Percentiles rank a stretch among this genome's conserved stretches.
These are phyloP conservation scores for Coemansia sp. DNA, from an alignment of 192 early-diverging fungal species.

Conservation along the genomic window DNA sequence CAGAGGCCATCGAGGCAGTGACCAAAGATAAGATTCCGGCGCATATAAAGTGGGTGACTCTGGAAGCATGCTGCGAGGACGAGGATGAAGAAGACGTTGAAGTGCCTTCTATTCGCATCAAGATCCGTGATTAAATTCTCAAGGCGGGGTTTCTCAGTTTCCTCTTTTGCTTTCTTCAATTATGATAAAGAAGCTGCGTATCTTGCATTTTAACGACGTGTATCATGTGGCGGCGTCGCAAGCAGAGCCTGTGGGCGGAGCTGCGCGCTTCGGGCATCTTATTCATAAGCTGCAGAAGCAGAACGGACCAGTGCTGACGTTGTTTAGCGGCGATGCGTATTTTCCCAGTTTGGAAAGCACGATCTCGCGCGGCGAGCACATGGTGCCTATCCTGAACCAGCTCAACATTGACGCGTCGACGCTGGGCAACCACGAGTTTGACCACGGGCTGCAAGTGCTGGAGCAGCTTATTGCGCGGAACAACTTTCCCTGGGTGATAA, in stretches of 20 bases:
- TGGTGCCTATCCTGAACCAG: slow-evolving; percentile 62
- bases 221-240: slow-evolving; percentile 57
- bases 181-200: slow-evolving; percentile 18
- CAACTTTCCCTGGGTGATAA: slow-evolving; percentile 71
- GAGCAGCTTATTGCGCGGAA: slow-evolving; percentile 48
- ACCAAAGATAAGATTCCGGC: slow-evolving; percentile 84
- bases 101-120: slow-evolving; percentile 51
- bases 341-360: slow-evolving; percentile 67
- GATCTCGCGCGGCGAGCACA: slow-evolving; percentile 62
- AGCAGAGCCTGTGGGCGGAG: slow-evolving; percentile 63
- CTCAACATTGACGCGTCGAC: slow-evolving; percentile 59
- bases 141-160: background rate
- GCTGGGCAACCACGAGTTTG: slow-evolving; percentile 76
- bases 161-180: slow-evolving; percentile 5
- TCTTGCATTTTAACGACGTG: slow-evolving; percentile 69
- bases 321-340: slow-evolving; percentile 69
- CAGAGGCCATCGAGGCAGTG: slow-evolving; percentile 73
- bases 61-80: slow-evolving; percentile 89
- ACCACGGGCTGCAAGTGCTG: slow-evolving; percentile 62
- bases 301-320: slow-evolving; percentile 41
- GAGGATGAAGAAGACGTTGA: slow-evolving; percentile 86
- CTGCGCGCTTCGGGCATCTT: slow-evolving; percentile 57
- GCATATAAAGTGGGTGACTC: slow-evolving; percentile 80
- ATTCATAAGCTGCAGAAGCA: slow-evolving; percentile 40
- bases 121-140: slow-evolving; percentile 32